phyloP scores from a whole-genome alignment of 176 grass and related monocot species.

The Zoysia pacifica region DNA sequence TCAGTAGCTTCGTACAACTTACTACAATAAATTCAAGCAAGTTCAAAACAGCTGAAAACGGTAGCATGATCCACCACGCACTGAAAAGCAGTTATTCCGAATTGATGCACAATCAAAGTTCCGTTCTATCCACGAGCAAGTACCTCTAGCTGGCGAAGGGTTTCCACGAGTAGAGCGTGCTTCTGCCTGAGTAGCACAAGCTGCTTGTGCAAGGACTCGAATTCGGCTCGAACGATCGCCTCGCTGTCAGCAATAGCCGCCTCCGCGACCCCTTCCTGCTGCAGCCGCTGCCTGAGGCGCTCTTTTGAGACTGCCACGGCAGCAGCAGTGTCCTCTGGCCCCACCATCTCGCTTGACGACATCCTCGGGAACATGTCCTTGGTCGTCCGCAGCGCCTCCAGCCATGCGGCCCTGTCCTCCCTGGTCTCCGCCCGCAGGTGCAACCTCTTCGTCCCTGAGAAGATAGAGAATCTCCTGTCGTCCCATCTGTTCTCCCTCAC shows the following conservation, averaged over 20 bases:
- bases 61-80: not conserved
- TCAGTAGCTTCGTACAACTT: slow-evolving; percentile 21
- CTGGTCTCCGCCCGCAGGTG: slow-evolving; percentile 85
- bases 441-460: slow-evolving; percentile 87
- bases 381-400: slow-evolving; percentile 76
- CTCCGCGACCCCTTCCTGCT: slow-evolving; percentile 66
- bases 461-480: slow-evolving; percentile 90
- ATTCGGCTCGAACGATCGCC: slow-evolving; percentile 74
- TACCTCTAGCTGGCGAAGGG: slow-evolving; percentile 95
- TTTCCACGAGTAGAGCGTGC: slow-evolving; percentile 63
- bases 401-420: slow-evolving; percentile 81
- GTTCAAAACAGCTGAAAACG: slow-evolving; percentile 25
- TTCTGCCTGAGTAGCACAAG: slow-evolving; percentile 81
- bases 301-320: slow-evolving; percentile 63
- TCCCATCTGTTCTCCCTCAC: slow-evolving; percentile 91
- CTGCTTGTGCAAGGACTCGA: slow-evolving; percentile 81
- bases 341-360: slow-evolving; percentile 86
- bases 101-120: slow-evolving; percentile 3
- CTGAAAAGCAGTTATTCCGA: slow-evolving; percentile 5
- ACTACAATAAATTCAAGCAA: slow-evolving; percentile 19
- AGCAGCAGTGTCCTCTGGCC: slow-evolving; percentile 49
- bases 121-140: not conserved
- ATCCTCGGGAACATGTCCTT: slow-evolving; percentile 99
- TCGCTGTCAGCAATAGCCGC: slow-evolving; percentile 73
- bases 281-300: slow-evolving; percentile 73